phyloP scores from a whole-genome alignment of 73 alveolate genomes.

The Paramecium octaurelia region DNA sequence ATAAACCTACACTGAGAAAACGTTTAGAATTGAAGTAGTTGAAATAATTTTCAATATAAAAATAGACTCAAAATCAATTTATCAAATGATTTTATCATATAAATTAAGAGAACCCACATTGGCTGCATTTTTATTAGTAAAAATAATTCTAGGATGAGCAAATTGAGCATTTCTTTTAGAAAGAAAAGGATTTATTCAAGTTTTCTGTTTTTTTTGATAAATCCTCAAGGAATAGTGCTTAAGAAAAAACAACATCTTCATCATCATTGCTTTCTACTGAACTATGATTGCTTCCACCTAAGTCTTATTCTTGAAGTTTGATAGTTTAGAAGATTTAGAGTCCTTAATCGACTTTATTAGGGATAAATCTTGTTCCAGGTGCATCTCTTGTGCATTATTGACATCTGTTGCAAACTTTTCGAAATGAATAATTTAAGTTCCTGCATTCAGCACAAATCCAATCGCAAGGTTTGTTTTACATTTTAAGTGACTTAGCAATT shows the following conservation, averaged over 20 bases:
- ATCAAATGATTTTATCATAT: not conserved
- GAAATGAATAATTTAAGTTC: slow-evolving; percentile 86
- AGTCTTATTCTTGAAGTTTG: not conserved
- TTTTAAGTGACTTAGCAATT: not conserved
- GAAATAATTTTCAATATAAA: not conserved
- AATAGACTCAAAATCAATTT: not conserved
- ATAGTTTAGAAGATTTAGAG: not conserved
- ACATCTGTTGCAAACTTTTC: slow-evolving; percentile 89
- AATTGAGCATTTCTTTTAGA: not conserved
- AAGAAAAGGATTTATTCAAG: not conserved
- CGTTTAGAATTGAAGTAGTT: not conserved
- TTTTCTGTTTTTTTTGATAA: not conserved
- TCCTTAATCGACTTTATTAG: not conserved
- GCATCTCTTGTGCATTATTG: slow-evolving; percentile 52
- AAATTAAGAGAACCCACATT: slow-evolving; percentile 28
- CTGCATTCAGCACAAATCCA: slow-evolving; percentile 86
- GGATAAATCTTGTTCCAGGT: slow-evolving; percentile 35
- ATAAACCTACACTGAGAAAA: not conserved
- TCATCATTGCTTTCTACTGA: slow-evolving; percentile 13
- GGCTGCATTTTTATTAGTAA: not conserved
- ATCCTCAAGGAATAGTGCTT: slow-evolving; percentile 19
- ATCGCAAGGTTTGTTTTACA: slow-evolving; percentile 78
- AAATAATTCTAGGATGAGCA: slow-evolving; percentile 12
- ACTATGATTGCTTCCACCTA: not conserved
- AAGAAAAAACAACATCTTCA: slow-evolving; percentile 29